Conservation (phyloP, 1,284 basidiomycete genomes). For the Termitomyces sp. region DNA sequence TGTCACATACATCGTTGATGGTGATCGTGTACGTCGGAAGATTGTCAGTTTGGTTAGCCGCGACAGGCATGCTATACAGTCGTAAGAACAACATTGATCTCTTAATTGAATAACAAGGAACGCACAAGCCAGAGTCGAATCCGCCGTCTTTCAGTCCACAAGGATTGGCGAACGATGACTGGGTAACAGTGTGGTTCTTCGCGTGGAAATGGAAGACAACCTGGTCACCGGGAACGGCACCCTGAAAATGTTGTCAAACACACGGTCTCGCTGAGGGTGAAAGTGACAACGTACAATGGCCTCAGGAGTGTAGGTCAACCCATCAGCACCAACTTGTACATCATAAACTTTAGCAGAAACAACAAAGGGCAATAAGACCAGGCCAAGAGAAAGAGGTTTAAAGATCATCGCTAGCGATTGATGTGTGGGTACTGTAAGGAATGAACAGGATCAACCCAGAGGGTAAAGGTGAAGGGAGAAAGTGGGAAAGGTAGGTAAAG, state of each 20-base stretch:
- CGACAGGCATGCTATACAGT: conserved; percentile 43
- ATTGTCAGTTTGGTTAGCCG: conserved; percentile 40
- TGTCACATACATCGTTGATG: conserved; percentile 45
- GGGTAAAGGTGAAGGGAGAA: not conserved
- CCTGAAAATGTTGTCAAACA: conserved; percentile 26
- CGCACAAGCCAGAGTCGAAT: conserved; percentile 57
- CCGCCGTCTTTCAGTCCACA: conserved; percentile 46
- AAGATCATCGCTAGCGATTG: conserved; percentile 43
- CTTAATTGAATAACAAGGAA: conserved; percentile 11
- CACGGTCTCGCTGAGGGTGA: not conserved
- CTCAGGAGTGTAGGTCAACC: conserved; percentile 42
- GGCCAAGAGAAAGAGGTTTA: conserved; percentile 36
- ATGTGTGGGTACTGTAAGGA: conserved; percentile 17
- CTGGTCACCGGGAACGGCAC: conserved; percentile 48
- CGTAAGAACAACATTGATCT: conserved; percentile 3
- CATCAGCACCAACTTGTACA: conserved; percentile 48
- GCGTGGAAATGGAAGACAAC: conserved; percentile 54
- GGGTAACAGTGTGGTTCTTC: conserved; percentile 55
- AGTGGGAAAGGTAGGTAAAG: conserved; percentile 12
- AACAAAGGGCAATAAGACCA: conserved; percentile 46
- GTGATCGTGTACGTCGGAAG: conserved; percentile 52
- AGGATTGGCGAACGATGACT: conserved; percentile 51
- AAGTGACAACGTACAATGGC: conserved; percentile 41
- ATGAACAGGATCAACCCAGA: conserved; percentile 16
- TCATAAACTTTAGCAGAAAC: conserved; percentile 43